Base-by-base conservation (phyloP, 73 alveolate genomes). In the Paramecium octaurelia region DNA sequence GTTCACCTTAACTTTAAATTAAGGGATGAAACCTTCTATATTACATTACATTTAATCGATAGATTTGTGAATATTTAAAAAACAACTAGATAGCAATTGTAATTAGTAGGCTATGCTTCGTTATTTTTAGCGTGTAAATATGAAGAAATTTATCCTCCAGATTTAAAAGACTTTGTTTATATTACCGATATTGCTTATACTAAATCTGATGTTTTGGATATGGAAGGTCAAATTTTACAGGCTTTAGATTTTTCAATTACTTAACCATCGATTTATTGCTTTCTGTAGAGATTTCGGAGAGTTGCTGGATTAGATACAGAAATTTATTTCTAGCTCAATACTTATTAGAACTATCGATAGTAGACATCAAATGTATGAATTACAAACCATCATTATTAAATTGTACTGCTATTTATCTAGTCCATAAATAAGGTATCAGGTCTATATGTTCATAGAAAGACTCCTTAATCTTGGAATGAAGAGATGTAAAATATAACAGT, bases 101-200 rank as follows among this genome's bases (percentile, higher is more conserved):
- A 95, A 83, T 88, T 94, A 76, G 92, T 95, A 38, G 98, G 97
- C 1, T 92, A 93, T 11, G 92, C 96, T 34, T 96, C 98, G 29
- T 92, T 95, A 71, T 92, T 93, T 95, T 93, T 95, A 24, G 96
- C 97, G 10, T 93, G 96, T 16, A 95, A 95, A 40, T 96, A 95
- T 70, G 98, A 95, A 88, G 98, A 95, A 85, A 95, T 93, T n/a
- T 95, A 95, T 83, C 95, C 95, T 35, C 98, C 98, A 23, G 95
- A 95, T 86, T 80, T 93, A 48, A 94, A 94, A 50, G 96, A 95
- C 86, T 93, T 93, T 70, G 93, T 92, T 21, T 93, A 95, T 70
- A 93, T 93, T 35, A 93, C 97, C n/a, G 97, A 95, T 85, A 93
- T 92, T 86, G 98, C 97, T 14, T 95, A 94, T 48, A 85, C 93